Base-by-base conservation (phyloP, 495 filamentous ascomycete genomes). In the Thozetella sp. region DNA sequence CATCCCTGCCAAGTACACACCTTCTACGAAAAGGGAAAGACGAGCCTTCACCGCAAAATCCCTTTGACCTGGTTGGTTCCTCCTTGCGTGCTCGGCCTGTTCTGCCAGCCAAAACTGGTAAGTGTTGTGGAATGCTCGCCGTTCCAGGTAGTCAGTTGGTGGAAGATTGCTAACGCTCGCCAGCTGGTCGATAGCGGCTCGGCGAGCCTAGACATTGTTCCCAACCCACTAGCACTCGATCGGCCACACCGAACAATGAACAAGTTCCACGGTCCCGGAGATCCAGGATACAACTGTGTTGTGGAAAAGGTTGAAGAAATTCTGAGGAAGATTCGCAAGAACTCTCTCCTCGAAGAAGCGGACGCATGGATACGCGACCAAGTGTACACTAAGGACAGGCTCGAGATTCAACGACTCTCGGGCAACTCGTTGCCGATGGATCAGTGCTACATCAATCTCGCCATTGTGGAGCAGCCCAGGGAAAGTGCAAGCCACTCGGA, bases 331-430 rank as follows among this genome's bases (percentile, higher is more conserved):
- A 58, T 63, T 56, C 62, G 58, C 24, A 27, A 58, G 13, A 53
- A 55, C 1, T 11, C 26, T 6, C 62, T 37, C 15, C 51, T 67
- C 17, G 54, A 60, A 25, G 17, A 53, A 60, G 65, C 65, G n/a
- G 63, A 68, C 53, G 4, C 51, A 25, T 68, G 60, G 59, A 66
- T 68, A 10, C 54, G 55, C 13, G 22, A 61, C 17, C 51, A 53
- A 12, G 26, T 30, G 62, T 71, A 69, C 54, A 46, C 58, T 15
- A 19, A 2, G 22, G 54, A 59, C 26, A 61, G 40, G 25, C 68
- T 75, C 40, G 57, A 63, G 25, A 74, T 76, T 60, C 55, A 69
- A 52, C 73, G 72, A 51, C 68, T 77, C 51, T 77, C 71, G 22
- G 67, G 73, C 54, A 65, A 67, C 3, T 3, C 0, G 15, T 53